These are phyloP conservation scores for Alternaria gansuensis DNA, from an alignment of 2,329 filamentous ascomycete species.

Conservation along the genomic window DNA sequence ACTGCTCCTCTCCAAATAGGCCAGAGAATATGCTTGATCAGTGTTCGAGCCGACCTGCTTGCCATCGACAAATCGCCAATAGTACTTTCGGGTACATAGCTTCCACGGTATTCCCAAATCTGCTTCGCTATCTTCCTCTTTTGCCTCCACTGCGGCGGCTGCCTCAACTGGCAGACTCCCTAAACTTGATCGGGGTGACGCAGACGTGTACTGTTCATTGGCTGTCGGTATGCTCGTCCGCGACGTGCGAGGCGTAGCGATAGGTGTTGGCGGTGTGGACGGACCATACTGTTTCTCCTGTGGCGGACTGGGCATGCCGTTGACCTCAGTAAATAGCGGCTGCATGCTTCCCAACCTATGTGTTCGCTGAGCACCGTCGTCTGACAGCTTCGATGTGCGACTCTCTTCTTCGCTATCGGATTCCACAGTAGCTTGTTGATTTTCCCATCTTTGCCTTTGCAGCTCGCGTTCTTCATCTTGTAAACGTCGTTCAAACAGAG, in stretches of 20 bases:
- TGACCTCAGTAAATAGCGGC: conserved; percentile 42
- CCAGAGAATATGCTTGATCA: conserved; percentile 37
- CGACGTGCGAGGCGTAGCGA: conserved; percentile 39
- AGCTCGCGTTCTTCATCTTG: conserved; percentile 35
- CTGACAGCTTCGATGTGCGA: conserved; percentile 21
- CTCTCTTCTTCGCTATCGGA: conserved; percentile 48
- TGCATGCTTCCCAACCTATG: conserved; percentile 35
- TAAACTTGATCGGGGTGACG: conserved; percentile 40
- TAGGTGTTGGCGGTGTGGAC: conserved; percentile 38
- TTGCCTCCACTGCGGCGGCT: conserved; percentile 44
- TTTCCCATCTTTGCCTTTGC: conserved; percentile 37
- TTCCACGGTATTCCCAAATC: conserved; percentile 51
- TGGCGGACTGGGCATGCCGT: conserved; percentile 33
- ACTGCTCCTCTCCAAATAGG: conserved; percentile 41
- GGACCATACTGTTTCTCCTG: conserved; percentile 31
- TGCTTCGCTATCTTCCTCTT: conserved; percentile 43
- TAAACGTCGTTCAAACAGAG: conserved; percentile 43
- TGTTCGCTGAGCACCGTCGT: conserved; percentile 22
- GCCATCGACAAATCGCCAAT: conserved; percentile 50
- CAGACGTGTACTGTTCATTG: conserved; percentile 23
- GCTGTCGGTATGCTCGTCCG: conserved; percentile 25
- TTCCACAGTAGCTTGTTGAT: conserved; percentile 47
- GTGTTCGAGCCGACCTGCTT: conserved; percentile 45
- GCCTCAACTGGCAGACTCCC: conserved; percentile 42
- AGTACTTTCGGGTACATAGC: conserved; percentile 43